Percentiles rank a stretch among this genome's conserved stretches.
Conservation (phyloP, 768 basidiomycete species). For the Sutorius australiensis region DNA sequence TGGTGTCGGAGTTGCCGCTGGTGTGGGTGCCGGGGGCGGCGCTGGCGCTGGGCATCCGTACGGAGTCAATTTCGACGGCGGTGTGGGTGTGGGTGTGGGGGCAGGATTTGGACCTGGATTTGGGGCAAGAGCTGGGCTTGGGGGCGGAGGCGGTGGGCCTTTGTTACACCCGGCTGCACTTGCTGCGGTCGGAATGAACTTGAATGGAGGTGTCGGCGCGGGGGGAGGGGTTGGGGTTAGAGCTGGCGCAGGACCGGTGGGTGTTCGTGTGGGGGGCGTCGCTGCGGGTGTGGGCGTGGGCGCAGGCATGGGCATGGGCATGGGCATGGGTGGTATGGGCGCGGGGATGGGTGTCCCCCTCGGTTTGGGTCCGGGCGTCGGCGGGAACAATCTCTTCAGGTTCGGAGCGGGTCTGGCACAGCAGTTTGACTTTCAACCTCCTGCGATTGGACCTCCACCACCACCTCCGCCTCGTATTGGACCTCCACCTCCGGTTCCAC, state of each 20-base stretch:
- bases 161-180: background rate
- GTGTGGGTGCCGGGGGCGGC: no score
- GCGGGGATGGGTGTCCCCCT: constrained; percentile 6
- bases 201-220: background rate
- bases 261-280: background rate
- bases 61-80: background rate
- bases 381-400: constrained; percentile 5
- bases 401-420: constrained; percentile 19
- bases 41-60: no score
- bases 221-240: background rate
- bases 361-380: background rate
- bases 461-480: background rate
- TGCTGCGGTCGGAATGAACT: no score
- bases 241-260: background rate
- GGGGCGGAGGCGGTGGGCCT: background rate
- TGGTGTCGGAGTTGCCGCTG: no score
- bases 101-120: background rate
- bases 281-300: background rate
- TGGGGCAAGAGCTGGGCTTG: background rate
- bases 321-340: constrained; percentile 2
- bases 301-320: background rate
- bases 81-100: background rate
- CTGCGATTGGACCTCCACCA: background rate
- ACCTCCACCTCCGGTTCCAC: background rate
- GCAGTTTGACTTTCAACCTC: constrained; percentile 2